Evolutionary conservation across 352 stramenopile species (phyloP), one percentile per base, ranked within the genome.

Genomic region (Poterioochromonas sp.): DNA sequence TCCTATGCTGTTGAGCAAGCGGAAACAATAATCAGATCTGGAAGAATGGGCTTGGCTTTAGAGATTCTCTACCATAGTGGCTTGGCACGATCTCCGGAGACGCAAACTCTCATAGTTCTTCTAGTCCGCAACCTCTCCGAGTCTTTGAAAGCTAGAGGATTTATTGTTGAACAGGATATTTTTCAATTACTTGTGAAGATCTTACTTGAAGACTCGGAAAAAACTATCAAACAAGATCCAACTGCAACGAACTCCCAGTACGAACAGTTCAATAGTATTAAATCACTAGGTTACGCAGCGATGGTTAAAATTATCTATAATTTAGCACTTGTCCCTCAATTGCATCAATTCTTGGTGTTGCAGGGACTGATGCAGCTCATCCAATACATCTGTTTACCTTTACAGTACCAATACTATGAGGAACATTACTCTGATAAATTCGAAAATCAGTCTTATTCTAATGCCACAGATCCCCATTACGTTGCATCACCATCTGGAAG

Each of bases 171-270:
- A 20, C 40, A 76, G 32, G 69, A 29, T n/a, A 39, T 39, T 11
- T 65, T 76, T 11, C 11, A 60, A 22, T 44, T 64, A 40, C 32
- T 76, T n/a, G 69, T 76, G 18, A 53, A 65, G 43, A 63, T 76
- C 8, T 43, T 76, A 43, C 2, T 40, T 26, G 20, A 76, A 26
- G 12, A 40, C 39, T 11, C 32, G 12, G 39, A 15, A 47, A 29
- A 58, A 26, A 26, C 26, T 26, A 26, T 26, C 15, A 26, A 15
- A 26, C 47, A 58, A 26, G 47, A 58, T 26, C 15, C 15, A 26
- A 26, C 26, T 15, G 47, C 15, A 26, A 58, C 47, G 47, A n/a
- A n/a, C n/a, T n/a, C n/a, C n/a, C n/a, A n/a, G n/a, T n/a, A n/a
- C n/a, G n/a, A n/a, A n/a, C n/a, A n/a, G n/a, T n/a, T n/a, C n/a